Evolutionary conservation across 495 filamentous ascomycete species (phyloP), one percentile per base, ranked within the genome.

Genomic region (Podospora pseudocomata): DNA sequence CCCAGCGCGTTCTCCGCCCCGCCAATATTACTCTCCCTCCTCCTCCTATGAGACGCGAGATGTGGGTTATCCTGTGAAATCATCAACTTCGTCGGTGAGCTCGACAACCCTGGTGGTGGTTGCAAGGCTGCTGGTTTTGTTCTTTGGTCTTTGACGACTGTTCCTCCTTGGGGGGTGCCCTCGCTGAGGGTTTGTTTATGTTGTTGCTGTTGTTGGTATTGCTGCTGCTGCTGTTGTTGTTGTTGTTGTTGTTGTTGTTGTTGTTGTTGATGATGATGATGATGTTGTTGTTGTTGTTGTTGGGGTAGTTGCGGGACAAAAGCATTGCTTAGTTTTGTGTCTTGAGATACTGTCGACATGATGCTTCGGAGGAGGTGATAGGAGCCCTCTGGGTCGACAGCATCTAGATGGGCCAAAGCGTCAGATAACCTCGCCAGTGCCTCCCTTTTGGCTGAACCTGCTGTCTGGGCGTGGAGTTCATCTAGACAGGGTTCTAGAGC

Each of bases 331-430:
- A 85, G 68, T 67, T 76, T 83, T 49, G 61, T 68, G 63, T 85
- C 82, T 20, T 83, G 80, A 4, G 77, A 73, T 5, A 83, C 71
- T 26, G 76, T 69, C 0, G 77, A 64, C 58, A 93, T 86, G 55
- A 92, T 87, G 61, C 84, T 82, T 72, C 87, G 87, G 60, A 99
- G 79, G 15, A 99, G 85, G 61, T 94, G 88, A 72, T 93, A 96
- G 30, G 93, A 87, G 28, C 93, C 94, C 78, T 97, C 95, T 0
- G 95, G 94, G 71, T 99, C 94, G 23, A 93, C 85, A 63, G 89
- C 87, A 80, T 97, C 91, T 44, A 99, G 85, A 9, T 88, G 84
- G 9, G 88, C 90, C 84, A 92, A 96, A 2, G 94, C 94, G 71
- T 94, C 89, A 0, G 90, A 91, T 16, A 97, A 83, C 44, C 86